Base-by-base conservation (phyloP, 1,284 basidiomycete species). In the Ganoderma multipileum region DNA sequence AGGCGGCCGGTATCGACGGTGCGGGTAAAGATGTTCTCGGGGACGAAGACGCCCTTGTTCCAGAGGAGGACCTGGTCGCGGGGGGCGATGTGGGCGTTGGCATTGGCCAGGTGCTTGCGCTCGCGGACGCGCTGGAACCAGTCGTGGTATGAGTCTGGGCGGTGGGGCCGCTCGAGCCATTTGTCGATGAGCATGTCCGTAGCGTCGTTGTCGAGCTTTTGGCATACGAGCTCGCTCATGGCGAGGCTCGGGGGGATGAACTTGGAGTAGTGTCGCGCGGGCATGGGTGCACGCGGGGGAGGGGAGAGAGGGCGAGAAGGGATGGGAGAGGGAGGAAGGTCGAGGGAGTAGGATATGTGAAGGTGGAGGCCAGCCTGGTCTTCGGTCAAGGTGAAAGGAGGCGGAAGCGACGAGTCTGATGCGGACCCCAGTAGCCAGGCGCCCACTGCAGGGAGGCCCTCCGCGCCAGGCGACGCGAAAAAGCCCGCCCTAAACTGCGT, bases 131-230 rank as follows among this genome's bases (percentile, higher is more conserved):
- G 87, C 70, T 83, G 83, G 73, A 92, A 92, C 91, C 91, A 92
- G 68, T 91, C 89, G 78, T 87, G 86, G 76, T 92, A 92, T 63
- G 87, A 84, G 80, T 91, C 89, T 72, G 90, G 88, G 75, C 86
- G 86, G 75, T 92, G 90, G 8, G 75, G 75, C 5, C 75, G 73
- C 76, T 92, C 90, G 60, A 92, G 88, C 91, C 91, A 92, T 79
- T 89, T 91, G 84, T 92, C 90, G 80, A 92, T 92, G 73, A 92
- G 86, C 80, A 88, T 84, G 81, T 91, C 89, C 2, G 91, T 91
- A 26, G 87, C 84, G 72, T 91, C 89, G 80, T 90, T 88, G 79
- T 91, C 89, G 66, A 92, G 85, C 20, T 89, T 90, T 65, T 91
- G 91, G 79, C 89, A 88, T 64, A 91, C 86, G 63, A 92, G 89